These are phyloP conservation scores for Helotiales sp. DNA, from an alignment of 2,329 filamentous ascomycete species.

Conservation along the genomic window DNA sequence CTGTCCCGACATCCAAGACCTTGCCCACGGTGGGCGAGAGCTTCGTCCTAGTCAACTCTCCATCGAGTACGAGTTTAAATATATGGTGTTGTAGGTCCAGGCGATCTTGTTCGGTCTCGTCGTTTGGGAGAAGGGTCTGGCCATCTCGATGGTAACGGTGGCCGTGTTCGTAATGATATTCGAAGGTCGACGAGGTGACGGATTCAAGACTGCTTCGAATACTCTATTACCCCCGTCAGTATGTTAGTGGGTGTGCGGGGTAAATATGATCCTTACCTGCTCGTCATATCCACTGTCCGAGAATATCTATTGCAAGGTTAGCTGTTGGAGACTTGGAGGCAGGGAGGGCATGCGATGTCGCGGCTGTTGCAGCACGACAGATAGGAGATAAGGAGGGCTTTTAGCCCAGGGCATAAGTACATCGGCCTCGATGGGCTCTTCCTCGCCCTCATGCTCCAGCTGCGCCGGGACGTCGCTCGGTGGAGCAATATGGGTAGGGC, in stretches of 20 bases:
- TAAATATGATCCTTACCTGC: not conserved
- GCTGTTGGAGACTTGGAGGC: no score
- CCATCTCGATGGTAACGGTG: slow-evolving; percentile 29
- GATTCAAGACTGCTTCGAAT: slow-evolving; percentile 19
- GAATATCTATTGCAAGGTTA: slow-evolving; percentile 13
- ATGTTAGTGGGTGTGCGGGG: not conserved
- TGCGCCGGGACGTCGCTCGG: not conserved
- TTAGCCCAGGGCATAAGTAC: not conserved
- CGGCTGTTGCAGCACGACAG: not conserved
- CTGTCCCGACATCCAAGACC: slow-evolving; percentile 48
- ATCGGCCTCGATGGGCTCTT: slow-evolving; percentile 19
- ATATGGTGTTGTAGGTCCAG: slow-evolving; percentile 32
- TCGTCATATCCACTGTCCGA: slow-evolving; percentile 20
- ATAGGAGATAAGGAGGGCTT: not conserved
- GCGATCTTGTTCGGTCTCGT: slow-evolving; percentile 23
- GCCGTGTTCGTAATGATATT: slow-evolving; percentile 28
- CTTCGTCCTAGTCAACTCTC: slow-evolving; percentile 25
- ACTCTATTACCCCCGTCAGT: slow-evolving; percentile 12
- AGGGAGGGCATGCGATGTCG: no score
- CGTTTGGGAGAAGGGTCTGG: slow-evolving; percentile 25
- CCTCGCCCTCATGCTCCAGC: slow-evolving; percentile 8
- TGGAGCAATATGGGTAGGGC: not conserved
- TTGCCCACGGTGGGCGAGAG: slow-evolving; percentile 37
- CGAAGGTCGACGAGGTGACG: slow-evolving; percentile 23
- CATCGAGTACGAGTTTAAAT: slow-evolving; percentile 25